Base-by-base conservation (phyloP, 2,329 filamentous ascomycete species). In the Claviceps spartinae region DNA sequence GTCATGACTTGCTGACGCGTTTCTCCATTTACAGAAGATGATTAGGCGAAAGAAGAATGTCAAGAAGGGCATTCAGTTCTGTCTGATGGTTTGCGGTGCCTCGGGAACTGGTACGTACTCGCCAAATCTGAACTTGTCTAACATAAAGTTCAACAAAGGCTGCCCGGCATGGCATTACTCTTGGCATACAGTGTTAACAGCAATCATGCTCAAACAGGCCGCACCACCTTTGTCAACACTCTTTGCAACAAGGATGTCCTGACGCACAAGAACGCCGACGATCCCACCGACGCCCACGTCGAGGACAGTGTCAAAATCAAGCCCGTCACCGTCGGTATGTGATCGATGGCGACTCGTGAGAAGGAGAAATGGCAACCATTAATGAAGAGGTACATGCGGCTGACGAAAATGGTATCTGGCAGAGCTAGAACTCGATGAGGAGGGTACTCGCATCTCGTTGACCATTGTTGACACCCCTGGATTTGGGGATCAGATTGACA, bases 1-100 rank as follows among this genome's bases (percentile, higher is more conserved):
- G 26, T 24, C 16, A 41, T 8, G n/a, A 56, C 37, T 55, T 54
- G 58, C 65, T 69, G 53, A 69, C 60, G 30, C 45, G 71, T 48
- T 40, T 18, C 1, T 11, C n/a, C 42, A 22, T 13, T 13, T 11
- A 40, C 41, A 88, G 83, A 88, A 94, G 73, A 93, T 95, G 86
- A 90, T 96, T 70, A 90, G 93, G 75, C 86, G 88, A 74, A 98
- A 98, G 91, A 98, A 98, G 87, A 97, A 98, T 81, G 91, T 98
- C 76, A 96, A 96, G 86, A 96, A 96, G 82, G 93, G 93, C 69
- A 97, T 98, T 68, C 93, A 98, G 79, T 98, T 98, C 78, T 97
- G 90, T 73, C 75, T 98, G 81, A 98, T 98, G 93, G 93, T 98
- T 66, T 97, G 93, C 70, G 93, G 93, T 77, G 93, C 93, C 69